These are phyloP conservation scores for Thalassiosira profunda DNA, from an alignment of 108 stramenopile species.

Conservation along the genomic window DNA sequence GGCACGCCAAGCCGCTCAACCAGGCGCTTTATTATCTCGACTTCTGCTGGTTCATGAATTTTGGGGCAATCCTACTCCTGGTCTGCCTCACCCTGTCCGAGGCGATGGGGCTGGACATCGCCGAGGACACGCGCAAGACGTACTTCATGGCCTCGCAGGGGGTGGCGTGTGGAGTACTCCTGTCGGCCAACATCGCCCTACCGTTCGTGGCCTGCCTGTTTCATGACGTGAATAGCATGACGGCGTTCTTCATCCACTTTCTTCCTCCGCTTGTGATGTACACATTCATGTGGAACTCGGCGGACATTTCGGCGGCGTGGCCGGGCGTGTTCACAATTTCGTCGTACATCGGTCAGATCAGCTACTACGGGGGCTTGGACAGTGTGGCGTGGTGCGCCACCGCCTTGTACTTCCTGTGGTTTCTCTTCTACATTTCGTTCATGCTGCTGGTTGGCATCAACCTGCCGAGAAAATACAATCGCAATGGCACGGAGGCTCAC, in stretches of 20 bases:
- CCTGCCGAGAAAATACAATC: conserved; percentile 43
- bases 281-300: conserved; percentile 55
- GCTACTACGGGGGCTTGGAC: conserved; percentile 20
- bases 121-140: conserved; percentile 15
- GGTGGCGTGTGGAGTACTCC: conserved; percentile 48
- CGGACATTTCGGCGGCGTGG: conserved; percentile 44
- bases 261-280: conserved; percentile 63
- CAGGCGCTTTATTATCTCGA: conserved; percentile 53
- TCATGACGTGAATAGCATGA: conserved; percentile 60
- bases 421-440: conserved; percentile 54
- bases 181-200: conserved; percentile 51
- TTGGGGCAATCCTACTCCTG: conserved; percentile 17
- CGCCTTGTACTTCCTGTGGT: conserved; percentile 63
- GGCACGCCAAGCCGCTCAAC: conserved; percentile 41
- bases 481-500: conserved; percentile 16
- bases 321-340: conserved; percentile 47
- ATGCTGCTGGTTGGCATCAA: conserved; percentile 59
- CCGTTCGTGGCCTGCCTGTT: conserved; percentile 70
- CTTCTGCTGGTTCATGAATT: conserved; percentile 63
- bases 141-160: conserved; percentile 46
- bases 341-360: conserved; percentile 30
- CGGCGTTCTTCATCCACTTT: conserved; percentile 61
- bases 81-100: conserved; percentile 5
- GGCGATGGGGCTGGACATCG: neutral
- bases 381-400: conserved; percentile 44